Evolutionary conservation across 1,284 basidiomycete genomes (phyloP).

Genomic region (Pulveroboletus sp.): DNA sequence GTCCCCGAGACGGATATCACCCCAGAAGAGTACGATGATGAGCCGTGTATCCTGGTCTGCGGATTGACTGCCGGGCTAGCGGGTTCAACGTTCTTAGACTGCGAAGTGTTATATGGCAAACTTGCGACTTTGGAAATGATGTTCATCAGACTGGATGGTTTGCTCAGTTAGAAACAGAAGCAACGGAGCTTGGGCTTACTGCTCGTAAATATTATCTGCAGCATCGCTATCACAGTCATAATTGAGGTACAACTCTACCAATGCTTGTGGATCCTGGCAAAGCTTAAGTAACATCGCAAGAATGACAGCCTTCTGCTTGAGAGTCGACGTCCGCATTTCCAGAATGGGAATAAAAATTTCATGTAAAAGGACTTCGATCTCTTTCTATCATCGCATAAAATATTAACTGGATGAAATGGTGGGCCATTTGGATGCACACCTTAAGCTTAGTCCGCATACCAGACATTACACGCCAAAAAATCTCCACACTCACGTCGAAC

Average conservation of each 20-base stretch:
- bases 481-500: slow-evolving; percentile 97
- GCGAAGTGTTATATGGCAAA: slow-evolving; percentile 58
- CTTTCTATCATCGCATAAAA: slow-evolving; percentile 66
- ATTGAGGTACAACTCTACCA: slow-evolving; percentile 97
- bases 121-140: slow-evolving; percentile 90
- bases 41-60: slow-evolving; percentile 50
- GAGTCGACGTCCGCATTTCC: slow-evolving; percentile 96
- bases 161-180: slow-evolving; percentile 12
- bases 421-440: slow-evolving; percentile 42
- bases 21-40: slow-evolving; percentile 61
- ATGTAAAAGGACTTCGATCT: slow-evolving; percentile 96
- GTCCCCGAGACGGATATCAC: slow-evolving; percentile 68
- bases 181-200: slow-evolving; percentile 46
- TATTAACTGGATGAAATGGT: slow-evolving; percentile 2
- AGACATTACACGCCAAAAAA: slow-evolving; percentile 95
- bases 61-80: slow-evolving; percentile 59
- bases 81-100: slow-evolving; percentile 56
- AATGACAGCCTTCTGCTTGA: slow-evolving; percentile 92
- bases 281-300: slow-evolving; percentile 84
- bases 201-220: slow-evolving; percentile 94
- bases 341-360: slow-evolving; percentile 99
- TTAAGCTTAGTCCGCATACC: slow-evolving; percentile 97
- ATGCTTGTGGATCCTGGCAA: slow-evolving; percentile 92
- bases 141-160: slow-evolving; percentile 78
- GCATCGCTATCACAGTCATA: slow-evolving; percentile 96